These are phyloP conservation scores for Dinochytrium kinnereticum DNA, from an alignment of 371 early-diverging fungal genomes.

Conservation along the genomic window DNA sequence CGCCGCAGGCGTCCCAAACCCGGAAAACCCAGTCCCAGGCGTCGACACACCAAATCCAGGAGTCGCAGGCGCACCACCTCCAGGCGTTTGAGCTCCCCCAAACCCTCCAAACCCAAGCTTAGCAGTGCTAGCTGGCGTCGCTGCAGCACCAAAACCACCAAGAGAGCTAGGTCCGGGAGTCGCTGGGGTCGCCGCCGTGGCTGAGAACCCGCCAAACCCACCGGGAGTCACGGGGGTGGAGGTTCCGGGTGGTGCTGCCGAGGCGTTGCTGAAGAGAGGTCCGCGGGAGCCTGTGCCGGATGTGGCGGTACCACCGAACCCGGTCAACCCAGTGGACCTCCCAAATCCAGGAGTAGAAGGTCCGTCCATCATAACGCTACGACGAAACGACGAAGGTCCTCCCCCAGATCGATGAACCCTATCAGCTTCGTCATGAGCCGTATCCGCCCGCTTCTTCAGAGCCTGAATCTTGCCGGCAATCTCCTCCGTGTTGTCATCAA, in stretches of 20 bases:
- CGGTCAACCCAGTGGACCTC: neutral
- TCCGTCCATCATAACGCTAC: neutral
- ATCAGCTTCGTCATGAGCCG: slow-evolving; percentile 41
- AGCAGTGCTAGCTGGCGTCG: neutral
- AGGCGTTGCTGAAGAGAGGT: neutral
- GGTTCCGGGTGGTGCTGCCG: neutral
- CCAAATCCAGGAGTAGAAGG: neutral
- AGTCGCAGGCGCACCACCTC: neutral
- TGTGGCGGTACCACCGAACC: neutral
- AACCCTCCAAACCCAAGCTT: neutral
- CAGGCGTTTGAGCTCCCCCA: neutral
- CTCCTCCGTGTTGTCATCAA: slow-evolving; percentile 62
- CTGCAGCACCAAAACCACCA: neutral
- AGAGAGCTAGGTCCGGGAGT: neutral
- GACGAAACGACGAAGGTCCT: neutral
- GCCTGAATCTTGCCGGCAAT: slow-evolving; percentile 45
- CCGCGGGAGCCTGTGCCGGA: neutral
- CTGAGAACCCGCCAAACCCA: neutral
- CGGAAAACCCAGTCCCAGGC: neutral
- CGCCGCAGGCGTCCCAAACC: slow-evolving; percentile 8
- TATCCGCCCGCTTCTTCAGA: slow-evolving; percentile 40
- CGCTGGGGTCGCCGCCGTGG: neutral
- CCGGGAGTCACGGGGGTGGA: neutral
- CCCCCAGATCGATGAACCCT: slow-evolving; percentile 32
- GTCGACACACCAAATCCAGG: slow-evolving; percentile 4